phyloP scores from a whole-genome alignment of 352 stramenopile genomes.

The Globisporangium canariense region DNA sequence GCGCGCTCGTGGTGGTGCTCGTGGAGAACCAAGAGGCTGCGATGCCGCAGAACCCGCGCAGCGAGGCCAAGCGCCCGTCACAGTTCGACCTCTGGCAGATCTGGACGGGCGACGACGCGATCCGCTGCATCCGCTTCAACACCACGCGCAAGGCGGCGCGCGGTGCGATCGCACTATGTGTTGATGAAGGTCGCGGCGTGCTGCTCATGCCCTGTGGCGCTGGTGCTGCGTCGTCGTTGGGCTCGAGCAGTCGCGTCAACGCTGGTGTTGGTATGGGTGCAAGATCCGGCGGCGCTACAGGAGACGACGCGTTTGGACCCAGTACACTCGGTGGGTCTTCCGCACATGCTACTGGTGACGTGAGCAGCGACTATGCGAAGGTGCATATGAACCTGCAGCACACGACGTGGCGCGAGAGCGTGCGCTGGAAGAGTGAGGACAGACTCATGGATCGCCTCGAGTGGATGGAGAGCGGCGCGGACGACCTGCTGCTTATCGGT shows the following conservation, averaged over 20 bases:
- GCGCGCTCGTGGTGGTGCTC: conserved; percentile 62
- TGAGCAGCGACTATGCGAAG: conserved; percentile 49
- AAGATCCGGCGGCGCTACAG: background rate
- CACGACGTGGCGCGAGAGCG: conserved; percentile 62
- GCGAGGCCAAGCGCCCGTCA: conserved; percentile 26
- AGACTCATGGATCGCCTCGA: conserved; percentile 55
- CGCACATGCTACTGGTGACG: conserved; percentile 8
- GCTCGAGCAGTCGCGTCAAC: background rate
- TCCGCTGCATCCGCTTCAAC: conserved; percentile 63
- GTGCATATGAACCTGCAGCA: conserved; percentile 68
- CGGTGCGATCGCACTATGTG: conserved; percentile 56
- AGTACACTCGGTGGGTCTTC: background rate
- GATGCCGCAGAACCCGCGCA: conserved; percentile 14
- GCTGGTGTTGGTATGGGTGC: conserved; percentile 10
- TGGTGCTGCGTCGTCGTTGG: background rate
- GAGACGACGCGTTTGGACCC: conserved; percentile 6
- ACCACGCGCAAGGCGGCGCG: conserved; percentile 40
- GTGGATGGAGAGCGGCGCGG: conserved; percentile 71
- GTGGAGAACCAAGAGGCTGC: conserved; percentile 31
- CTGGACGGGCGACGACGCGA: conserved; percentile 39
- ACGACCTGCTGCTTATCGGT: conserved; percentile 64
- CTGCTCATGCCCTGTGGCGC: conserved; percentile 42
- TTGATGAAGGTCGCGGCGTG: conserved; percentile 59
- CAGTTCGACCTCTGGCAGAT: conserved; percentile 74
- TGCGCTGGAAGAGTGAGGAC: conserved; percentile 71